These are phyloP conservation scores for Trichophyton mentagrophytes DNA, from an alignment of 2,329 filamentous ascomycete species.

Conservation along the genomic window DNA sequence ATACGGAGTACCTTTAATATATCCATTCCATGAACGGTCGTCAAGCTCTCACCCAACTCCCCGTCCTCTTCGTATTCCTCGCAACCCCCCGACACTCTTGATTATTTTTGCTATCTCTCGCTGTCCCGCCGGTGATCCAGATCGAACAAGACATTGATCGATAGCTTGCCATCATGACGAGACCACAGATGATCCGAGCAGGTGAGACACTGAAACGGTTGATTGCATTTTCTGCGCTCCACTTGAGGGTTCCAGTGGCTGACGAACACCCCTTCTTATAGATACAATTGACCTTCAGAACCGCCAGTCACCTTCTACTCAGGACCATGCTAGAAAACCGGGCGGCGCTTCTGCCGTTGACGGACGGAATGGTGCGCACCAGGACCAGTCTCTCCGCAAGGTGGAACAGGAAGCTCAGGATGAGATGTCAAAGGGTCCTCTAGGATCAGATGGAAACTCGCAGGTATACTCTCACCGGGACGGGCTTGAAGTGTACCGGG, in stretches of 20 bases:
- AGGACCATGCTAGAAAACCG: constrained; percentile 56
- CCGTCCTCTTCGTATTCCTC: background rate
- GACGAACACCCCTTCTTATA: constrained; percentile 26
- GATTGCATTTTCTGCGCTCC: background rate
- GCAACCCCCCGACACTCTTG: background rate
- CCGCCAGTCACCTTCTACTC: constrained; percentile 65
- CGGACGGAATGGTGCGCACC: constrained; percentile 59
- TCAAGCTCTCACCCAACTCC: background rate
- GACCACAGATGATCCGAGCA: constrained; percentile 35
- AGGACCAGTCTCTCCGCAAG: constrained; percentile 71
- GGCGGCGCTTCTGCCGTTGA: constrained; percentile 36
- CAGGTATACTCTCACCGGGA: constrained; percentile 24
- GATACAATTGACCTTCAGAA: constrained; percentile 94
- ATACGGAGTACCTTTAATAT: background rate
- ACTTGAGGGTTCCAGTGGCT: background rate
- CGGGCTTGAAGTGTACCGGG: constrained; percentile 22
- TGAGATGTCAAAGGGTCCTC: constrained; percentile 54
- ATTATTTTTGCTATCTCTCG: background rate
- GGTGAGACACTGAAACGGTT: constrained; percentile 22
- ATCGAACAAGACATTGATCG: background rate
- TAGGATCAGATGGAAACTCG: constrained; percentile 44
- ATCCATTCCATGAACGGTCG: background rate
- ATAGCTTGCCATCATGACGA: constrained; percentile 23
- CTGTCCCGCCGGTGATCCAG: background rate
- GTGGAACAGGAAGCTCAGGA: constrained; percentile 64